Evolutionary conservation across 768 basidiomycete species (phyloP).

Genomic region (Macrolepiota fuliginosa): DNA sequence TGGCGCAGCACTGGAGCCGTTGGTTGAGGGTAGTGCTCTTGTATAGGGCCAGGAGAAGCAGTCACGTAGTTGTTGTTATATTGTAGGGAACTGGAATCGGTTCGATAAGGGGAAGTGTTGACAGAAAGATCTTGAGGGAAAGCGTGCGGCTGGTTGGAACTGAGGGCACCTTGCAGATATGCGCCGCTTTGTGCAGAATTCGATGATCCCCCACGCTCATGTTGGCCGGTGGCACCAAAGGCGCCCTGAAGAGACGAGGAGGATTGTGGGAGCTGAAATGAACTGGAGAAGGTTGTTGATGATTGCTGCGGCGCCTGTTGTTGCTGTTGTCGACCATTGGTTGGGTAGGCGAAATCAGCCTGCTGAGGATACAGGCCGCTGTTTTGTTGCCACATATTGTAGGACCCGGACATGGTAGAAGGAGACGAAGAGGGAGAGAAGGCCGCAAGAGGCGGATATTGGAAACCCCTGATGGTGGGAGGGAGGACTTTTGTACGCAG

Average conservation of each 20-base stretch:
- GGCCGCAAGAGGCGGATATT: background rate
- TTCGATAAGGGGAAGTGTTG: slow-evolving; percentile 15
- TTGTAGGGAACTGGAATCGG: background rate
- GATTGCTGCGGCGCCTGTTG: slow-evolving; percentile 18
- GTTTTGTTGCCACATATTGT: slow-evolving; percentile 6
- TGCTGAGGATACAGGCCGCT: slow-evolving; percentile 19
- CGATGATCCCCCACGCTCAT: slow-evolving; percentile 8
- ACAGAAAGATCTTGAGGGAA: slow-evolving; percentile 8
- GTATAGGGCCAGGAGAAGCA: slow-evolving; percentile 26
- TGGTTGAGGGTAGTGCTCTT: slow-evolving; percentile 22
- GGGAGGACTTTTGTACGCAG: background rate
- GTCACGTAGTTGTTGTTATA: slow-evolving; percentile 15
- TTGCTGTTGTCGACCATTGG: slow-evolving; percentile 19
- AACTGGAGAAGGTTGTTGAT: background rate
- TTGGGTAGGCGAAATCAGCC: slow-evolving; percentile 28
- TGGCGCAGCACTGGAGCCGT: slow-evolving; percentile 15
- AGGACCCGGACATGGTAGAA: slow-evolving; percentile 8
- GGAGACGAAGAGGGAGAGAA: background rate
- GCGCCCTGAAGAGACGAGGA: slow-evolving; percentile 22
- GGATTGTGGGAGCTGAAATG: slow-evolving; percentile 18
- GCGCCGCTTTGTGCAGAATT: slow-evolving; percentile 8
- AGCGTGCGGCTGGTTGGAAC: slow-evolving; percentile 11
- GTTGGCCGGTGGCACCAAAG: slow-evolving; percentile 17
- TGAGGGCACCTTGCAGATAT: slow-evolving; percentile 16
- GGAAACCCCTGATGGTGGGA: background rate